Evolutionary conservation across 371 early-diverging fungal species (phyloP).

Genomic region (Rhizopus microsporus): DNA sequence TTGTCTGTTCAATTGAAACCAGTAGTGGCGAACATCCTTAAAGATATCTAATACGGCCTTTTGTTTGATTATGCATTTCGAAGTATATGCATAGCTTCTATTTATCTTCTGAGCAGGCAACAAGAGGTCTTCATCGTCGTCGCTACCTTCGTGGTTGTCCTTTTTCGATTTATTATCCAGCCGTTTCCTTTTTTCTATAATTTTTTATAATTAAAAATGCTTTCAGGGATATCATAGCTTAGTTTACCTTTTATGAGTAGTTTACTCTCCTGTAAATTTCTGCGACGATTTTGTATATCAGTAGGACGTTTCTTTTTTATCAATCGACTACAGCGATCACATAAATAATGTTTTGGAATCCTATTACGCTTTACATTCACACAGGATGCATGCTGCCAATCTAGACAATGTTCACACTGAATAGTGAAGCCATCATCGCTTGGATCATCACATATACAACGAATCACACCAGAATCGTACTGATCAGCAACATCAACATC

Average conservation of each 20-base stretch:
- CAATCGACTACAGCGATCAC: conserved; percentile 7
- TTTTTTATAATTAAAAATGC: neutral
- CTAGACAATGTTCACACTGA: conserved; percentile 91
- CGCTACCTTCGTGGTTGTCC: conserved; percentile 10
- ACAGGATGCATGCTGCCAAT: conserved; percentile 96
- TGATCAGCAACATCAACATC: conserved; percentile 26
- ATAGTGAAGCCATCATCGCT: conserved; percentile 99
- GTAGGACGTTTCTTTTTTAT: conserved; percentile 30
- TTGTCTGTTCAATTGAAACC: conserved; percentile 20
- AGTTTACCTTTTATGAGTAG: neutral
- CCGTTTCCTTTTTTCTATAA: conserved; percentile 7
- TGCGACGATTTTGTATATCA: neutral
- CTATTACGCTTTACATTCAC: conserved; percentile 63
- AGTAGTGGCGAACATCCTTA: conserved; percentile 22
- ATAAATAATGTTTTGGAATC: conserved; percentile 15
- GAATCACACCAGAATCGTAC: conserved; percentile 83
- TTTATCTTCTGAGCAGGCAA: neutral
- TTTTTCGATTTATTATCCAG: neutral
- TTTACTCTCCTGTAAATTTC: conserved; percentile 7
- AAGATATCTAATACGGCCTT: conserved; percentile 12
- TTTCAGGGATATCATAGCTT: neutral
- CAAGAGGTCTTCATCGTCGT: neutral
- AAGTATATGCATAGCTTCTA: neutral
- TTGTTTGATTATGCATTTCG: conserved; percentile 18
- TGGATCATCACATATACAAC: conserved; percentile 91